Base-by-base conservation (phyloP, 2,329 filamentous ascomycete genomes). In the Fusarium veterinarium region DNA sequence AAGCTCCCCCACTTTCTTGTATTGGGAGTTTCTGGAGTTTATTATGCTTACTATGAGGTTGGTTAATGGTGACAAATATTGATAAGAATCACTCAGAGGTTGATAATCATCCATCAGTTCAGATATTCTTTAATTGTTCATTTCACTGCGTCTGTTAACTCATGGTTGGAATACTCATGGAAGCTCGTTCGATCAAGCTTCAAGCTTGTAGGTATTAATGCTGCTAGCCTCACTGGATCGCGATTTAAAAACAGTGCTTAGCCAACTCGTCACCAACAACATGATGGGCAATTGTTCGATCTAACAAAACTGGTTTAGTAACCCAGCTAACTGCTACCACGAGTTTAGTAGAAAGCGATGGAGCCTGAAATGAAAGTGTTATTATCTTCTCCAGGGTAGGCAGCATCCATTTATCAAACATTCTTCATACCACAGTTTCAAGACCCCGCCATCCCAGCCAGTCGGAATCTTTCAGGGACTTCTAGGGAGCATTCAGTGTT, bases 381-480 rank as follows among this genome's bases (percentile, higher is more conserved):
- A 13, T 3, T 8, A 3, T 6, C 11, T 12, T 41, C 16, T 60
- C 10, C 23, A 66, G 56, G 53, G 68, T 53, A 72, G 25, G 30
- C 17, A 56, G 5, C 19, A 51, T 48, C 9, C 23, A n/a, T 40
- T 46, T 20, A 20, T 17, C 13, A 48, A 23, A 25, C n/a, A 20
- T 23, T 19, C 30, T 23, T 41, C 31, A 60, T 69, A 63, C 60
- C 35, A 16, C 44, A 51, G 55, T 38, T 55, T 60, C 44, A 58
- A 14, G 30, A 46, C 40, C 63, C 68, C 42, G 37, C 48, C 40
- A 51, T 35, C 23, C 35, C 55, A 44, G 31, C 71, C 55, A 73
- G 63, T 63, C 55, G 69, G 59, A 58, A 64, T 23, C 44, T 41
- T 62, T 12, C 48, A 69, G 41, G 51, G 55, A 53, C 35, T 30